Evolutionary conservation across 2,329 filamentous ascomycete species (phyloP), one percentile per base, ranked within the genome.

Genomic region (Beauveria brongniartii): DNA sequence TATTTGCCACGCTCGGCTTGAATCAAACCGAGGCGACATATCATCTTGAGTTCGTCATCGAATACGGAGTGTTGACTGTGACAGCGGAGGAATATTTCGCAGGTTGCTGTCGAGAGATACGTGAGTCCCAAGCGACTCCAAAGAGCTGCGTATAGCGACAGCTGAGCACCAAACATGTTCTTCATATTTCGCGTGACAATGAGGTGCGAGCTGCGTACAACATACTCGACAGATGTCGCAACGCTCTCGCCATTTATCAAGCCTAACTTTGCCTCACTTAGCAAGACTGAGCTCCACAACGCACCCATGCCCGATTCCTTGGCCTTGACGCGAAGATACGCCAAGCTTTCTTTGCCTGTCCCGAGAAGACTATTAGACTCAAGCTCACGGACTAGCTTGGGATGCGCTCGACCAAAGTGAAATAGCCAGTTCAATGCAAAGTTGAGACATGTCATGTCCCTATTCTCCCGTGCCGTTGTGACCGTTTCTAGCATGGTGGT

Each of bases 361-460:
- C 88, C 90, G 9, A 92, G 77, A 79, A 91, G 86, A 61, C 85
- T 90, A 67, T 83, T 86, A 44, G 88, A 86, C 64, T 87, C 88
- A 6, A 89, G 79, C 56, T 86, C 83, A 54, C 80, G 83, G 65
- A 92, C 85, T n/a, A 91, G 81, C 58, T 85, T 80, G 0, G 92
- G 90, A 67, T 93, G 92, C 0, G 90, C 86, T 69, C 91, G 90
- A n/a, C 88, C 89, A 67, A 97, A 95, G 70, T 97, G 91, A 69
- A 95, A 95, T 3, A 97, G 80, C 94, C 94, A 99, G 69, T 92
- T 96, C 63, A 99, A 83, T 37, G 92, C 90, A 74, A 96, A 97
- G 72, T 97, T 97, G 61, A 99, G 80, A 70, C 94, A 97, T 4
- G 84, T 87, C 79, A 91, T 90, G 70, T 99, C 94, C 65, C 92